Conservation (phyloP, 805 yeast species). For the Vanderwaltozyma tropicalis region DNA sequence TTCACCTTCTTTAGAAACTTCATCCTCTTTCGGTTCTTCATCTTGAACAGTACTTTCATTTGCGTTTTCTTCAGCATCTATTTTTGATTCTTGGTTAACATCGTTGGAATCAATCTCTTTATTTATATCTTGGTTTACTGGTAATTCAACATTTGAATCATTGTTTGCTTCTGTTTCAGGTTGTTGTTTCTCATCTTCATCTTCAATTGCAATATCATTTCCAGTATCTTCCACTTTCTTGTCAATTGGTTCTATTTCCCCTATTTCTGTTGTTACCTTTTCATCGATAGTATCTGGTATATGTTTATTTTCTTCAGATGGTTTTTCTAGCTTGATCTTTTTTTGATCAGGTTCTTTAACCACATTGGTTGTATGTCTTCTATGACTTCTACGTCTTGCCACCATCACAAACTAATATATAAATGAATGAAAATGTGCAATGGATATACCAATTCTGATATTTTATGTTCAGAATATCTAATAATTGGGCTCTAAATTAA, state of each 20-base stretch:
- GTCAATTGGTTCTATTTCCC: background rate
- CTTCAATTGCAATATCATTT: background rate
- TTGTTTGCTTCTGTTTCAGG: background rate
- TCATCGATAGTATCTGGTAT: too few species aligned
- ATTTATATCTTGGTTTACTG: background rate
- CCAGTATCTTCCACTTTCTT: background rate
- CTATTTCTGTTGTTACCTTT: too few species aligned
- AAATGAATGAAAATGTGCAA: background rate
- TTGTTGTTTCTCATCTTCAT: background rate
- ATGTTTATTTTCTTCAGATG: background rate
- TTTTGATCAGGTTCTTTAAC: slow-evolving; percentile 1
- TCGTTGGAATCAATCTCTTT: background rate
- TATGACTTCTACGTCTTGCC: slow-evolving; percentile 2
- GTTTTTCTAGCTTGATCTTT: slow-evolving; percentile 1
- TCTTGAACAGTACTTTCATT: background rate
- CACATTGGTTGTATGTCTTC: background rate
- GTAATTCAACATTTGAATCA: too few species aligned
- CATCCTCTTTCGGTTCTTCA: background rate
- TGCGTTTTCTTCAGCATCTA: background rate
- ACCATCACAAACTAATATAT: slow-evolving; percentile 1
- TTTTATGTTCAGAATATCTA: too few species aligned
- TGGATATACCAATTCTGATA: background rate
- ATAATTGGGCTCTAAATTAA: too few species aligned
- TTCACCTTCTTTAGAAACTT: background rate
- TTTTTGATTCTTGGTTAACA: background rate